These are phyloP conservation scores for Ceratocystiopsis sp. DNA, from an alignment of 2,329 filamentous ascomycete species.

Conservation along the genomic window DNA sequence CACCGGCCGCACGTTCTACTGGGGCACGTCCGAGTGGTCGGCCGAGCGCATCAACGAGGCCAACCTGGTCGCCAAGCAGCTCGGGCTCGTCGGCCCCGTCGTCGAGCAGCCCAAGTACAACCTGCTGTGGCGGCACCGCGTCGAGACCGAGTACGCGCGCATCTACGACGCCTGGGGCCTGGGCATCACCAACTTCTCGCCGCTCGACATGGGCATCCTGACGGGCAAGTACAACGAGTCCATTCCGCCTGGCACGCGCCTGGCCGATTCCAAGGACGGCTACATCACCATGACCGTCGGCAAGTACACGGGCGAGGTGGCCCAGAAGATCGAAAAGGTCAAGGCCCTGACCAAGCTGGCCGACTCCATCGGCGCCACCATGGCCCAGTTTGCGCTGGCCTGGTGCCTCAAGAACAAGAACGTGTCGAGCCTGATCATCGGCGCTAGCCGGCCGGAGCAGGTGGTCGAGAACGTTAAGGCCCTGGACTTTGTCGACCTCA, in stretches of 20 bases:
- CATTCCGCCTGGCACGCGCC: slow-evolving; percentile 30
- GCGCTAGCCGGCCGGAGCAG: slow-evolving; percentile 33
- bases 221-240: slow-evolving; percentile 43
- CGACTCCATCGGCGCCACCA: slow-evolving; percentile 36
- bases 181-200: slow-evolving; percentile 36
- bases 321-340: slow-evolving; percentile 2
- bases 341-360: slow-evolving; percentile 24
- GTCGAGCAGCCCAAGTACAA: slow-evolving; percentile 56
- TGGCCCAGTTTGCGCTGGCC: slow-evolving; percentile 32
- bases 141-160: slow-evolving; percentile 40
- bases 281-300: slow-evolving; percentile 29
- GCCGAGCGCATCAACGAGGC: slow-evolving; percentile 52
- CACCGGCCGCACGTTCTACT: slow-evolving; percentile 51
- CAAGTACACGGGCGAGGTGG: slow-evolving; percentile 32
- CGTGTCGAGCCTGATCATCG: slow-evolving; percentile 34
- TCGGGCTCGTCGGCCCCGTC: slow-evolving; percentile 43
- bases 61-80: slow-evolving; percentile 38
- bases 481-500: slow-evolving; percentile 26
- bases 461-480: slow-evolving; percentile 32
- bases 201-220: slow-evolving; percentile 37
- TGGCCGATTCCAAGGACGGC: slow-evolving; percentile 35
- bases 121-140: slow-evolving; percentile 40
- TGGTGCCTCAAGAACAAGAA: slow-evolving; percentile 38
- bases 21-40: slow-evolving; percentile 55
- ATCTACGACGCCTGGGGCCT: slow-evolving; percentile 38